phyloP scores from a whole-genome alignment of 2,329 filamentous ascomycete genomes.

The Periconia macrospinosa region DNA sequence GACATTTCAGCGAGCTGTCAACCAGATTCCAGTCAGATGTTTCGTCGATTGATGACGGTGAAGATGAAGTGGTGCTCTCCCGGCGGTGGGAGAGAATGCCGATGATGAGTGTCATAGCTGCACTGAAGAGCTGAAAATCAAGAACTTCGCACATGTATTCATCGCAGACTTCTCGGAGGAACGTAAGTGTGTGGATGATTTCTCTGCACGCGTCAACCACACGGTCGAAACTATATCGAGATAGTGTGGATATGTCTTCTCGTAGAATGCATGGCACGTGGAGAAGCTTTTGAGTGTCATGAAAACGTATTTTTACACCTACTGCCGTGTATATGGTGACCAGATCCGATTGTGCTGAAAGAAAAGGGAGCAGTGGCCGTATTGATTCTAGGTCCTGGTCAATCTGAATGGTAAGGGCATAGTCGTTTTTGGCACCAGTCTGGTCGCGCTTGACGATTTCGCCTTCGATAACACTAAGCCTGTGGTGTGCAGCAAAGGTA shows the following conservation, averaged over 20 bases:
- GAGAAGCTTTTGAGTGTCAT: background rate
- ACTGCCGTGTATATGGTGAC: background rate
- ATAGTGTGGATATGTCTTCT: background rate
- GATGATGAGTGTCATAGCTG: background rate
- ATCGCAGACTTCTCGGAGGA: background rate
- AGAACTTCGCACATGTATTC: slow-evolving; percentile 1
- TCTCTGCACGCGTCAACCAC: background rate
- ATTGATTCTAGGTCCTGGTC: background rate
- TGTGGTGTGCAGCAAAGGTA: background rate
- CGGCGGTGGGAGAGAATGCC: background rate
- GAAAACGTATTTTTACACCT: background rate
- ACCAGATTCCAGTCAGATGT: background rate
- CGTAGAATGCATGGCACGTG: slow-evolving; percentile 5
- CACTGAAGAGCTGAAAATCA: slow-evolving; percentile 2
- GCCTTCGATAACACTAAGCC: background rate
- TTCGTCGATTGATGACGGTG: background rate
- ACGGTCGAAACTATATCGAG: background rate
- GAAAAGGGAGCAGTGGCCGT: background rate
- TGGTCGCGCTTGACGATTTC: background rate
- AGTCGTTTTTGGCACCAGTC: background rate
- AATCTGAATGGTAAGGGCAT: background rate
- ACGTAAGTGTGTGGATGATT: background rate
- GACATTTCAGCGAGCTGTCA: background rate
- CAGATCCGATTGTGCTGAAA: background rate
- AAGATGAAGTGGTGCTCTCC: background rate